Evolutionary conservation across 2,329 filamentous ascomycete species (phyloP).

Genomic region (Pseudofabraea citricarpa): DNA sequence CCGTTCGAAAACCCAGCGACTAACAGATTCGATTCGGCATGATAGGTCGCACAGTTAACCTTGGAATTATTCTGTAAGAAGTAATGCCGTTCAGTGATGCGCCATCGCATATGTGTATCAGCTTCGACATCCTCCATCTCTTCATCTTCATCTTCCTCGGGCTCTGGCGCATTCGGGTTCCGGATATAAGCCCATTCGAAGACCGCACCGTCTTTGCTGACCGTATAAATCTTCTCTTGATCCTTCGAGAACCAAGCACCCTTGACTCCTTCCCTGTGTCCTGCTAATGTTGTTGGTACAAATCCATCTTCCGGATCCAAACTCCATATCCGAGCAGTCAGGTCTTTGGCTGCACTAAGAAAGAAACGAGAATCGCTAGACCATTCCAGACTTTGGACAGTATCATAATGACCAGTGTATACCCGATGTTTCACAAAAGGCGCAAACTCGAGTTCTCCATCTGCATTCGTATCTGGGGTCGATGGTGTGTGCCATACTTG

Average conservation of each 20-base stretch:
- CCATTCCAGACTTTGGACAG: slow-evolving; percentile 84
- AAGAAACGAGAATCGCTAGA: slow-evolving; percentile 95
- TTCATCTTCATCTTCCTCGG: slow-evolving; percentile 46
- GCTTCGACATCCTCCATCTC: slow-evolving; percentile 56
- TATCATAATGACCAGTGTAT: slow-evolving; percentile 85
- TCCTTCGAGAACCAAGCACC: slow-evolving; percentile 97
- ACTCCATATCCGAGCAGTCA: slow-evolving; percentile 95
- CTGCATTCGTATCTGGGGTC: slow-evolving; percentile 72
- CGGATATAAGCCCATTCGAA: slow-evolving; percentile 86
- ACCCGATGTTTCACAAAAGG: slow-evolving; percentile 87
- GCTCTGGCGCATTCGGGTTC: slow-evolving; percentile 48
- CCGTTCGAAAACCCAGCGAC: slow-evolving; percentile 95
- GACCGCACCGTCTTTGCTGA: slow-evolving; percentile 94
- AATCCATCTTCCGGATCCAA: slow-evolving; percentile 83
- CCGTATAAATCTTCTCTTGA: slow-evolving; percentile 92
- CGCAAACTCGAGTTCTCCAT: slow-evolving; percentile 87
- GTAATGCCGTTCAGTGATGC: slow-evolving; percentile 85
- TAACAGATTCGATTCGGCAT: slow-evolving; percentile 82
- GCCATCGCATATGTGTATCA: slow-evolving; percentile 74
- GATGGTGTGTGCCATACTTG: slow-evolving; percentile 97
- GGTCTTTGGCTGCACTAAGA: slow-evolving; percentile 82
- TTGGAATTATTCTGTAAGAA: slow-evolving; percentile 89
- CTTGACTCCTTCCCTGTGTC: slow-evolving; percentile 84
- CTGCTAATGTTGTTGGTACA: slow-evolving; percentile 80
- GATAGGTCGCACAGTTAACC: slow-evolving; percentile 86